Evolutionary conservation across 805 yeast genomes (phyloP).

Genomic region (Kodamaea laetipori): DNA sequence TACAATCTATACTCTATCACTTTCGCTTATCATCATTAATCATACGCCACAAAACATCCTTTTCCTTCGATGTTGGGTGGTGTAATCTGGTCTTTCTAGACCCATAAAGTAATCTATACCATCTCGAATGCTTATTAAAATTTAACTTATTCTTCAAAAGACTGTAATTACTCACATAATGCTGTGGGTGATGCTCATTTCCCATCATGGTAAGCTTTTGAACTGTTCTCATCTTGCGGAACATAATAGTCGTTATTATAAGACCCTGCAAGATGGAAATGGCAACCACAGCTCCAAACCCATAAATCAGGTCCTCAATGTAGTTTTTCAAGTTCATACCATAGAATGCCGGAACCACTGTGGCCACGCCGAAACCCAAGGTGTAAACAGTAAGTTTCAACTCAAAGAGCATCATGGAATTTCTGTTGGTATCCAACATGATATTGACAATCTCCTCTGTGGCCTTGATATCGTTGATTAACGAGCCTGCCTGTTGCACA

Average conservation of each 20-base stretch:
- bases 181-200: conserved; percentile 5
- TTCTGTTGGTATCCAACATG: conserved; percentile 87
- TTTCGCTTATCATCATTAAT: conserved; percentile 37
- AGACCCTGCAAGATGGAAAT: conserved; percentile 57
- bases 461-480: conserved; percentile 79
- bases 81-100: conserved; percentile 27
- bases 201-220: conserved; percentile 67
- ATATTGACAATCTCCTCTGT: conserved; percentile 93
- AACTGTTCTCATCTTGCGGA: conserved; percentile 58
- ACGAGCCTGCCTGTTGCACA: conserved; percentile 85
- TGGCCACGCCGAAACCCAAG: conserved; percentile 81
- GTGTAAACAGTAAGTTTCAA: conserved; percentile 82
- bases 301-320: conserved; percentile 65
- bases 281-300: conserved; percentile 60
- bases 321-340: conserved; percentile 85
- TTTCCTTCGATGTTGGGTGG: conserved; percentile 38
- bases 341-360: conserved; percentile 82
- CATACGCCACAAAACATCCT: conserved; percentile 47
- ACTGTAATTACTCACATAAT: neutral
- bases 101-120: conserved; percentile 29
- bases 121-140: conserved; percentile 19
- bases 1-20: neutral
- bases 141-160: conserved; percentile 6
- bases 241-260: conserved; percentile 55
- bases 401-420: conserved; percentile 84